Base-by-base conservation (phyloP, 495 filamentous ascomycete genomes). In the Xanthoparmelia taractica region DNA sequence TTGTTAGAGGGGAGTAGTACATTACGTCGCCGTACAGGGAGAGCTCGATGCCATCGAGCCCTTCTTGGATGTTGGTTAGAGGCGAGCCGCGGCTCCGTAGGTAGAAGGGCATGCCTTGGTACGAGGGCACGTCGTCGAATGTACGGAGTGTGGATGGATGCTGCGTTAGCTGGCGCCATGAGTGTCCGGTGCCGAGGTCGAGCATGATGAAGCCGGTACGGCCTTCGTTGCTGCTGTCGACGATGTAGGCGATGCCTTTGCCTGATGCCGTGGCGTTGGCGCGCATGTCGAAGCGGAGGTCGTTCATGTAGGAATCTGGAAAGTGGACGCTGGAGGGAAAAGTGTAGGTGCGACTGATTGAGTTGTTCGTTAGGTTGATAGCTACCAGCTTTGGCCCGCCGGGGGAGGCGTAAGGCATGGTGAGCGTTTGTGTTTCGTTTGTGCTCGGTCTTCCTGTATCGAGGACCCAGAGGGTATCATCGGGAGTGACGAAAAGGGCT, bases 201-300 rank as follows among this genome's bases (percentile, higher is more conserved):
- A 78, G 65, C 65, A 77, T 73, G 58, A 79, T 74, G 59, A 79
- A 75, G 23, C 73, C 75, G 8, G 70, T 73, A 36, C 74, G 70
- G 29, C 75, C 74, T 70, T 77, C 73, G 54, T 74, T 73, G 45
- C 69, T 73, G 64, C 70, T 74, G 64, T 78, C 75, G 48, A 73
- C 68, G 29, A 78, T 73, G 57, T 75, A 76, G 33, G 70, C 76
- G 41, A 76, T 73, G 29, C 76, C 74, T 23, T 69, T 62, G 20
- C 72, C 73, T 17, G 76, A 74, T 33, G 66, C 69, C 15, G 71
- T 72, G 37, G 67, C 55, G 47, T 74, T 73, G 15, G 71, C 11
- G n/a, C 71, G 70, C n/a, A 78, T 67, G 56, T 78, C 75, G 55
- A 77, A 76, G 47, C 75, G 72, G 2, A 78, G 27, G 36, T 78